Evolutionary conservation across 345 rosid genomes (phyloP), one percentile per base, ranked within the genome.

Genomic region (Schrenkiella parvula): DNA sequence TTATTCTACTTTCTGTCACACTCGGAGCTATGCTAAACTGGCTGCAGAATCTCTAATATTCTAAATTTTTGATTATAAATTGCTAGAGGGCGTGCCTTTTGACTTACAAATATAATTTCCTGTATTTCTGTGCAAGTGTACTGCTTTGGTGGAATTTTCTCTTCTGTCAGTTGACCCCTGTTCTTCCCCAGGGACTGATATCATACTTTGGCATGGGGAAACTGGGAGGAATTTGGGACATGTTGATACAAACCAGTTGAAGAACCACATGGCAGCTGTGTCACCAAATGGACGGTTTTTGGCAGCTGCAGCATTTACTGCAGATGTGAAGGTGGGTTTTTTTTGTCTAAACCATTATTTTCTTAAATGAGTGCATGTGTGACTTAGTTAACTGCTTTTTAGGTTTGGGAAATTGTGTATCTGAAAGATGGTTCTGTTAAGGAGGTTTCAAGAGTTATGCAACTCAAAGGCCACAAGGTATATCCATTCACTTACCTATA

Each of bases 221-320:
- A 87, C 87, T 64, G 99, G 99, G 74, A 92, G 86, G 76, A 58
- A 74, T 70, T 54, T 92, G 80, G 98, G 96, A 46, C 80, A 81
- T 74, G 96, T 87, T 15, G 99, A 95, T 79, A 88, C 99, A 68
- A 95, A 95, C 83, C 99, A 92, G 72, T 80, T 95, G 84, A 95
- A 91, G 80, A 95, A 95, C 76, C 84, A 74, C 64, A 95, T 88
- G 97, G 93, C 92, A 69, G 80, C 88, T 60, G 75, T 95, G 68
- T 95, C 99, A 53, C 97, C 99, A 46, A 88, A 92, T 86, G 99
- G 99, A 28, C 98, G 96, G 31, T 95, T 95, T 70, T 55, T 95
- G 80, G 98, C 99, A 66, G 97, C 98, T 44, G 99, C 99, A 34
- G 98, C 99, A 34, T 95, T 95, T 80, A 91, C 98, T 28, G 99